Evolutionary conservation across 1,284 basidiomycete genomes (phyloP).

Genomic region (Acaromyces ingoldii): DNA sequence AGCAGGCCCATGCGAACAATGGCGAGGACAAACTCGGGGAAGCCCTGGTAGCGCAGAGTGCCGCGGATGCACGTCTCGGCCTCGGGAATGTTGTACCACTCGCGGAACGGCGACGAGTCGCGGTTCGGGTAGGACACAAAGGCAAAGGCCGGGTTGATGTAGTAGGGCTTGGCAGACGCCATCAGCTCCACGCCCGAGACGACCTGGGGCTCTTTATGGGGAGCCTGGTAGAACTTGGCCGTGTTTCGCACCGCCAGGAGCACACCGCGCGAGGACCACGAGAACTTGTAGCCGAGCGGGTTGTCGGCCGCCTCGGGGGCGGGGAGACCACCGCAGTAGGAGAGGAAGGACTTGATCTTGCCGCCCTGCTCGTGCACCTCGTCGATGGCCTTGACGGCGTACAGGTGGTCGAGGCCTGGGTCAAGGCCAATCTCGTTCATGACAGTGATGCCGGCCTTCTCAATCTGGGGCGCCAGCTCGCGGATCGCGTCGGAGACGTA

Average conservation of each 20-base stretch:
- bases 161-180: constrained; percentile 75
- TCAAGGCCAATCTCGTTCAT: constrained; percentile 98
- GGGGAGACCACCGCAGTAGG: constrained; percentile 93
- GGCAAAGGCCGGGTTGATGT: constrained; percentile 88
- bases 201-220: constrained; percentile 32
- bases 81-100: constrained; percentile 84
- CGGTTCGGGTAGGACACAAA: constrained; percentile 98
- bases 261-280: constrained; percentile 94
- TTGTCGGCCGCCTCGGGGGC: constrained; percentile 85
- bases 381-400: constrained; percentile 92
- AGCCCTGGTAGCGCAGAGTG: constrained; percentile 92
- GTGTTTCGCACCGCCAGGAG: constrained; percentile 89
- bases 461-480: constrained; percentile 75
- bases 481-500: constrained; percentile 91
- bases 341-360: constrained; percentile 83
- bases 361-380: constrained; percentile 92
- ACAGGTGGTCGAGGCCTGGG: constrained; percentile 93
- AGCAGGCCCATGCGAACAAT: constrained; percentile 87
- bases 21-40: constrained; percentile 91
- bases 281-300: constrained; percentile 98
- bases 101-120: constrained; percentile 80
- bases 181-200: constrained; percentile 47
- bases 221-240: constrained; percentile 63
- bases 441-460: constrained; percentile 85
- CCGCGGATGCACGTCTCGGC: constrained; percentile 87